These are phyloP conservation scores for Meira nashicola DNA, from an alignment of 1,284 basidiomycete genomes.

Conservation along the genomic window DNA sequence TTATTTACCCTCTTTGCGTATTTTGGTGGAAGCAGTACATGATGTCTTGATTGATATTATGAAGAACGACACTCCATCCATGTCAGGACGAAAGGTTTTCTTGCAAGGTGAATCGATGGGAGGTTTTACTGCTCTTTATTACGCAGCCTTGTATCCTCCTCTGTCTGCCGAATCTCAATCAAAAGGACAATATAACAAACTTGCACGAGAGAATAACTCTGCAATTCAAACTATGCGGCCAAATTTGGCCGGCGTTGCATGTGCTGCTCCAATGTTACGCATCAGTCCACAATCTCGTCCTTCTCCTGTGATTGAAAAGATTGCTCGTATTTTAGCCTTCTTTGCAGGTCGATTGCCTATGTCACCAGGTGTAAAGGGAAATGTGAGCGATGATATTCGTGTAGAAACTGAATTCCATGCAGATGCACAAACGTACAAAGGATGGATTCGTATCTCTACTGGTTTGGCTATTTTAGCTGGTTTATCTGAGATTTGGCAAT, in stretches of 20 bases:
- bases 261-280: slow-evolving; percentile 56
- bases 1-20: slow-evolving; percentile 54
- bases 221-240: slow-evolving; percentile 15
- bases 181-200: slow-evolving; percentile 18
- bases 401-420: slow-evolving; percentile 50
- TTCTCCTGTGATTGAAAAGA: slow-evolving; percentile 48
- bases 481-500: slow-evolving; percentile 51
- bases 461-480: slow-evolving; percentile 57
- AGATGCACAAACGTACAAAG: slow-evolving; percentile 56
- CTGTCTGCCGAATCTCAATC: slow-evolving; percentile 20
- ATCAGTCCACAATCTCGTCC: slow-evolving; percentile 54
- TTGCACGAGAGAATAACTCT: not conserved
- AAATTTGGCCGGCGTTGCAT: slow-evolving; percentile 51
- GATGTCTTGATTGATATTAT: slow-evolving; percentile 56
- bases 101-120: slow-evolving; percentile 55
- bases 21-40: slow-evolving; percentile 56
- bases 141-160: slow-evolving; percentile 47
- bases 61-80: slow-evolving; percentile 12
- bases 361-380: slow-evolving; percentile 56
- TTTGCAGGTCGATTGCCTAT: slow-evolving; percentile 56
- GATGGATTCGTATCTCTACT: slow-evolving; percentile 56
- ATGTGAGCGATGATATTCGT: slow-evolving; percentile 58
- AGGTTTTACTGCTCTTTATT: slow-evolving; percentile 54
- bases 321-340: slow-evolving; percentile 53
- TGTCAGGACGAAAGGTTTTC: slow-evolving; percentile 37